These are phyloP conservation scores for Calendula officinalis DNA, from an alignment of 129 eudicot species.

Conservation along the genomic window DNA sequence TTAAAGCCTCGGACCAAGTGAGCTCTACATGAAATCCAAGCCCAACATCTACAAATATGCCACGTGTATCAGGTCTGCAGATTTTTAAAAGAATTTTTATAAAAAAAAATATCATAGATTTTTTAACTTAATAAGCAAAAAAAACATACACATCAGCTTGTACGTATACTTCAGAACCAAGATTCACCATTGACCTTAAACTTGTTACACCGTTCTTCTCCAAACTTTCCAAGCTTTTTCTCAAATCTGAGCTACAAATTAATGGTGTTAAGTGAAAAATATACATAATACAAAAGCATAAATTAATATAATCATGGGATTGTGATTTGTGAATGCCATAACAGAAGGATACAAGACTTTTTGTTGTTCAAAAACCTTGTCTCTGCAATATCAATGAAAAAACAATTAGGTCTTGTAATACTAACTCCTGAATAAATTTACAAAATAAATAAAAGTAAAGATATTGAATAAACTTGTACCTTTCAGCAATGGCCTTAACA, in stretches of 20 bases:
- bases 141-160: slow-evolving; percentile 91
- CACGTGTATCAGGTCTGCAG: slow-evolving; percentile 83
- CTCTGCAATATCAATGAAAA: slow-evolving; percentile 60
- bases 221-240: slow-evolving; percentile 68
- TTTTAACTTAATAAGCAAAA: neutral
- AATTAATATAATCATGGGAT: neutral
- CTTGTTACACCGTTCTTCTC: slow-evolving; percentile 84
- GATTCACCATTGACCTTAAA: slow-evolving; percentile 74
- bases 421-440: neutral
- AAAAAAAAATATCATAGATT: neutral
- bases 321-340: neutral
- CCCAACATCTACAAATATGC: slow-evolving; percentile 88
- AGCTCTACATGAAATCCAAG: slow-evolving; percentile 96
- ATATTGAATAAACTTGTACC: slow-evolving; percentile 33
- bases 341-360: slow-evolving; percentile 87
- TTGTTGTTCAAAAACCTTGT: slow-evolving; percentile 90
- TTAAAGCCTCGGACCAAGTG: slow-evolving; percentile 92
- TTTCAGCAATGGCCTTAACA: slow-evolving; percentile 71
- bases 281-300: neutral
- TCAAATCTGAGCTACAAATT: slow-evolving; percentile 66
- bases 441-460: neutral
- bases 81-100: neutral
- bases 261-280: slow-evolving; percentile 5
- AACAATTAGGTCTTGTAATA: slow-evolving; percentile 7
- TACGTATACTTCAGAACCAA: slow-evolving; percentile 89